These are phyloP conservation scores for Ramalina intermedia DNA, from an alignment of 495 filamentous ascomycete species.

Conservation along the genomic window DNA sequence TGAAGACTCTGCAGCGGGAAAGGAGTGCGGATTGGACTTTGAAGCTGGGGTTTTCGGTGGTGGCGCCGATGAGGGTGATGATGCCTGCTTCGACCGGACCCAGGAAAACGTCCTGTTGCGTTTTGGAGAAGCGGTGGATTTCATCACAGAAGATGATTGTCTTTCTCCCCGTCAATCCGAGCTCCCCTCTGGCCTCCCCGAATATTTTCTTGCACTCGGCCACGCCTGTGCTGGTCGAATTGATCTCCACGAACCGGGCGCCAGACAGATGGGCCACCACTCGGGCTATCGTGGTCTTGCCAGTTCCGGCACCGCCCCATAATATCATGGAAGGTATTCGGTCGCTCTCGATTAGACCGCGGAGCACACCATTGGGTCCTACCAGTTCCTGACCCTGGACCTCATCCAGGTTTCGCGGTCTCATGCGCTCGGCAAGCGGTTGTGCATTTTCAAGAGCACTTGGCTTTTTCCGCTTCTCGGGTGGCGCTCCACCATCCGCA, in stretches of 20 bases:
- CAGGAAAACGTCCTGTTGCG: conserved; percentile 90
- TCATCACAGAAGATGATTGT: conserved; percentile 98
- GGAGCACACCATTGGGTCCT: conserved; percentile 66
- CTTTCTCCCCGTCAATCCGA: conserved; percentile 67
- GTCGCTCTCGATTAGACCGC: conserved; percentile 79
- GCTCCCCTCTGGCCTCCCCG: conserved; percentile 66
- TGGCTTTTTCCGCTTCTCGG: conserved; percentile 46
- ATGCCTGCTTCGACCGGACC: conserved; percentile 85
- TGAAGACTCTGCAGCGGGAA: conserved; percentile 83
- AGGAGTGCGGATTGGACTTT: conserved; percentile 81
- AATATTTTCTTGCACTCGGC: conserved; percentile 93
- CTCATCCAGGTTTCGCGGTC: conserved; percentile 68
- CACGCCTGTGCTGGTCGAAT: conserved; percentile 82
- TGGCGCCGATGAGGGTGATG: conserved; percentile 85
- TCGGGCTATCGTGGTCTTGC: conserved; percentile 94
- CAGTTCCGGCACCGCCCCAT: conserved; percentile 84
- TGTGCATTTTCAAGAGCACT: conserved; percentile 51
- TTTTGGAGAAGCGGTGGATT: conserved; percentile 86
- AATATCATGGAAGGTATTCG: conserved; percentile 87
- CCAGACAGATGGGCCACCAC: conserved; percentile 72
- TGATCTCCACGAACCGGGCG: conserved; percentile 87
- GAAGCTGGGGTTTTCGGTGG: conserved; percentile 94
- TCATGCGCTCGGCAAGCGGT: conserved; percentile 88
- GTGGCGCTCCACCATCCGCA: conserved; percentile 17
- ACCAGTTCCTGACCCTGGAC: conserved; percentile 88